phyloP scores from a whole-genome alignment of 1,284 basidiomycete genomes.

The Cerrena zonata region DNA sequence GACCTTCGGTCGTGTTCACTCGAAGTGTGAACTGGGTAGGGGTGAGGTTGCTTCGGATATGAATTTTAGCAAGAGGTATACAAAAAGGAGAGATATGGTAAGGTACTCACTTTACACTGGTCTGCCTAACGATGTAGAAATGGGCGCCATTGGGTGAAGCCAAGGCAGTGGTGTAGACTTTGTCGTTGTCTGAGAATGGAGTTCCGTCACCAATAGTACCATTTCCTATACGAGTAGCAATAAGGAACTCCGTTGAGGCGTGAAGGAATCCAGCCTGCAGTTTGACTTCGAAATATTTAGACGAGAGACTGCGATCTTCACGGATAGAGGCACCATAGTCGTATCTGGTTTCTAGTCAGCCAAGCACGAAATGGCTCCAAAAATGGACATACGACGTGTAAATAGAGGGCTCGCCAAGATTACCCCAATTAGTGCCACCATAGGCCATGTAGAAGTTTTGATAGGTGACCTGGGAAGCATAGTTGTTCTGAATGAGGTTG shows the following conservation, averaged over 20 bases:
- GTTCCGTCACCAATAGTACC: constrained; percentile 15
- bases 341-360: constrained; percentile 12
- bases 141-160: constrained; percentile 28
- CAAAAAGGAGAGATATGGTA: constrained; percentile 14
- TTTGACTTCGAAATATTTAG: constrained; percentile 43
- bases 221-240: constrained; percentile 25
- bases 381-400: constrained; percentile 41
- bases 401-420: constrained; percentile 36
- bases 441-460: constrained; percentile 41
- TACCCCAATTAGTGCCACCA: constrained; percentile 45
- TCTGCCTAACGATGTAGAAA: constrained; percentile 46
- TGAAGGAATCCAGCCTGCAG: constrained; percentile 41
- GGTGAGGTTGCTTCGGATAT: neutral
- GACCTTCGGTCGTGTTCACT: constrained; percentile 32
- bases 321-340: constrained; percentile 33
- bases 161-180: constrained; percentile 34
- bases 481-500: constrained; percentile 29
- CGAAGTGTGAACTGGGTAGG: constrained; percentile 31
- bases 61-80: neutral
- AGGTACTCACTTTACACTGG: constrained; percentile 25
- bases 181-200: constrained; percentile 14
- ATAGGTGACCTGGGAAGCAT: constrained; percentile 32
- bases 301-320: constrained; percentile 38
- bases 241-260: constrained; percentile 37
- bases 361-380: too few species aligned